Percentiles rank a stretch among this genome's conserved stretches.
Evolutionary conservation across 306 rosid species (phyloP).

Genomic region (Cicer judaicum): DNA sequence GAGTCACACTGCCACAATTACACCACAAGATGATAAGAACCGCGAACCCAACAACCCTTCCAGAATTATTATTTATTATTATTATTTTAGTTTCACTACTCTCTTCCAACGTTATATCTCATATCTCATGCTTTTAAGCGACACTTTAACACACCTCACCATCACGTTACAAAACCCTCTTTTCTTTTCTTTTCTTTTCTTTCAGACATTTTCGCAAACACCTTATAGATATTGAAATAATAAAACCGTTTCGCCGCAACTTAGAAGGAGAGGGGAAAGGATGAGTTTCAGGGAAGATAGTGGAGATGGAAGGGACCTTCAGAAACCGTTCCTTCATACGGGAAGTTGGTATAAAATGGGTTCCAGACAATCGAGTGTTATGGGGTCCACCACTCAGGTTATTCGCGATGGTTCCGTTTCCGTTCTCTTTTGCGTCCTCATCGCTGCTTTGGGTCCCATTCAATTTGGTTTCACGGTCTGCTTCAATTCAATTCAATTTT

Average conservation of each 20-base stretch:
- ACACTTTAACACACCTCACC: conserved; percentile 2
- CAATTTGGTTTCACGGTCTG: conserved; percentile 83
- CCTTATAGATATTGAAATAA: background rate
- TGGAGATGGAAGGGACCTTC: conserved; percentile 64
- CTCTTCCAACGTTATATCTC: background rate
- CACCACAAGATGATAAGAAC: too few relatives aligned
- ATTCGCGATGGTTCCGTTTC: conserved; percentile 75
- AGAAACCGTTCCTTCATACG: conserved; percentile 80
- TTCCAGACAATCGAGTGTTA: conserved; percentile 69
- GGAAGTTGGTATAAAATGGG: conserved; percentile 93
- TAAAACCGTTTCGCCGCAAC: background rate
- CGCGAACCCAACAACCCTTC: too few relatives aligned
- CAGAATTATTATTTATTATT: too few relatives aligned
- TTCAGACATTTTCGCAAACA: conserved; percentile 13
- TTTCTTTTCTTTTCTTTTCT: background rate
- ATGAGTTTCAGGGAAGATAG: conserved; percentile 46
- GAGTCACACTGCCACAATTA: too few relatives aligned
- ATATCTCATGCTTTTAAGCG: background rate
- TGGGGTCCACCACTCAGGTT: conserved; percentile 61
- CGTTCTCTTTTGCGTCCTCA: conserved; percentile 81
- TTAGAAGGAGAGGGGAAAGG: background rate
- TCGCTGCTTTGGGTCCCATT: conserved; percentile 85
- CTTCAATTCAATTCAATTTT: background rate
- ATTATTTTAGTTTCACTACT: too few relatives aligned
- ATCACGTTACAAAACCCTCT: background rate